Percentiles rank a stretch among this genome's conserved stretches.
phyloP scores from a whole-genome alignment of 805 yeast genomes.

The Sungouiella blattae region DNA sequence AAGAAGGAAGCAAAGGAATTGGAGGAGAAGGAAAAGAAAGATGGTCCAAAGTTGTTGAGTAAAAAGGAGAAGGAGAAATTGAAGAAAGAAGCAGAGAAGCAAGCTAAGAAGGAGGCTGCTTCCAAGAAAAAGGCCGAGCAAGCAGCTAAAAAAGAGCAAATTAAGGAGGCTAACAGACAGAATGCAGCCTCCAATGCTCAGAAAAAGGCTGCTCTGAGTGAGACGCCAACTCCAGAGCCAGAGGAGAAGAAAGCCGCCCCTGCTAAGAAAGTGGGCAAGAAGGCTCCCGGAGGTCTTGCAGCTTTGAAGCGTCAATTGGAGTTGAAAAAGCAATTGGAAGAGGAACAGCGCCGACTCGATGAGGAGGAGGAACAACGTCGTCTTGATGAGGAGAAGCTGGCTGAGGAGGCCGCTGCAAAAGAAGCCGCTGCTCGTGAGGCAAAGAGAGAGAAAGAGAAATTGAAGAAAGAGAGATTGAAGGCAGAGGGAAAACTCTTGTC shows the following conservation, averaged over 20 bases:
- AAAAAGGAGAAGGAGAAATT: conserved; percentile 95
- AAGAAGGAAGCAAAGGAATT: conserved; percentile 70
- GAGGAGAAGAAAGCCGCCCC: conserved; percentile 37
- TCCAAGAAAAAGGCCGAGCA: conserved; percentile 76
- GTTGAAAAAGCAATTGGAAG: conserved; percentile 82
- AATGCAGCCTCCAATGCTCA: conserved; percentile 37
- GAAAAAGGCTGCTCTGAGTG: conserved; percentile 22
- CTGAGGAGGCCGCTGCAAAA: conserved; percentile 61
- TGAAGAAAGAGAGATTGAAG: conserved; percentile 84
- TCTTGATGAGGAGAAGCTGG: conserved; percentile 48
- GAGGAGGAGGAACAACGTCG: conserved; percentile 60
- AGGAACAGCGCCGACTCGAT: conserved; percentile 66
- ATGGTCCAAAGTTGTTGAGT: conserved; percentile 73
- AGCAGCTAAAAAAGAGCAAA: conserved; percentile 56
- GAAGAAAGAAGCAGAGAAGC: conserved; percentile 89
- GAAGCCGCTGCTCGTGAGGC: conserved; percentile 55
- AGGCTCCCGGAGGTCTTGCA: conserved; percentile 86
- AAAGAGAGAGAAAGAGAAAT: conserved; percentile 85
- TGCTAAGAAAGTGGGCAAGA: conserved; percentile 60
- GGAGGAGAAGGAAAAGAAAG: conserved; percentile 47
- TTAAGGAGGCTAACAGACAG: conserved; percentile 45
- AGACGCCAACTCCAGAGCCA: conserved; percentile 28
- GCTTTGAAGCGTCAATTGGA: conserved; percentile 89
- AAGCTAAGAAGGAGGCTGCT: conserved; percentile 85
- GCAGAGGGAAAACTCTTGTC: conserved; percentile 94